A percentile compares a stretch with the other conserved stretches of the same genome.
Conservation (phyloP, 2,329 filamentous ascomycete species). For the Diaporthe sp. region DNA sequence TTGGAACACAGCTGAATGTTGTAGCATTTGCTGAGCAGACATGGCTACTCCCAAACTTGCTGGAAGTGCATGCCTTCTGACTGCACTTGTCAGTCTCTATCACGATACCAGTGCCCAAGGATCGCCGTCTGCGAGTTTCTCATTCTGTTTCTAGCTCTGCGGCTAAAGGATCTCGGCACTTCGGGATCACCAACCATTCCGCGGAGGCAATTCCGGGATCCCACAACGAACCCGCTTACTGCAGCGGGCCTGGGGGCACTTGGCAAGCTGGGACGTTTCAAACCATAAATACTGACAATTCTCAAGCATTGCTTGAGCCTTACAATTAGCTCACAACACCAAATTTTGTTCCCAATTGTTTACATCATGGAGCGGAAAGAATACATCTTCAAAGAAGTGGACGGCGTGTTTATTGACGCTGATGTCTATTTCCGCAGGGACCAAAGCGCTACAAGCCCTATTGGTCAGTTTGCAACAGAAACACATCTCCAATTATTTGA, state of each 20-base stretch:
- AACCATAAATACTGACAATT: background rate
- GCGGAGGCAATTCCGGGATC: background rate
- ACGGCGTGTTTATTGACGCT: background rate
- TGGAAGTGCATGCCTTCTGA: too few relatives aligned
- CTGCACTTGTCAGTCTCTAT: too few relatives aligned
- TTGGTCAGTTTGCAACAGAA: background rate
- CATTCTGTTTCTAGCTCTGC: too few relatives aligned
- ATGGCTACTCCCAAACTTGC: too few relatives aligned
- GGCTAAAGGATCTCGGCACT: background rate
- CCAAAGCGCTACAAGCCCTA: background rate
- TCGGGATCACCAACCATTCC: background rate
- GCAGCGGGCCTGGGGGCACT: background rate
- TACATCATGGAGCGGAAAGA: background rate
- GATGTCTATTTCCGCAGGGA: background rate
- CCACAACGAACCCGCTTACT: background rate
- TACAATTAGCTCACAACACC: background rate
- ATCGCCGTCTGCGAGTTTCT: background rate
- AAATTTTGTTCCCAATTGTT: too few relatives aligned
- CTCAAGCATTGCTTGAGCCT: background rate
- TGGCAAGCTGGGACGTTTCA: background rate
- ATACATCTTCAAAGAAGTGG: slow-evolving; percentile 2
- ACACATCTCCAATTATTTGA: background rate
- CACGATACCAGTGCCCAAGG: background rate
- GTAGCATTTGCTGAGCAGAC: too few relatives aligned
- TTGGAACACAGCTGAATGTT: too few relatives aligned